Evolutionary conservation across 495 filamentous ascomycete species (phyloP), one percentile per base, ranked within the genome.

Genomic region (Glutinoglossum americanum): DNA sequence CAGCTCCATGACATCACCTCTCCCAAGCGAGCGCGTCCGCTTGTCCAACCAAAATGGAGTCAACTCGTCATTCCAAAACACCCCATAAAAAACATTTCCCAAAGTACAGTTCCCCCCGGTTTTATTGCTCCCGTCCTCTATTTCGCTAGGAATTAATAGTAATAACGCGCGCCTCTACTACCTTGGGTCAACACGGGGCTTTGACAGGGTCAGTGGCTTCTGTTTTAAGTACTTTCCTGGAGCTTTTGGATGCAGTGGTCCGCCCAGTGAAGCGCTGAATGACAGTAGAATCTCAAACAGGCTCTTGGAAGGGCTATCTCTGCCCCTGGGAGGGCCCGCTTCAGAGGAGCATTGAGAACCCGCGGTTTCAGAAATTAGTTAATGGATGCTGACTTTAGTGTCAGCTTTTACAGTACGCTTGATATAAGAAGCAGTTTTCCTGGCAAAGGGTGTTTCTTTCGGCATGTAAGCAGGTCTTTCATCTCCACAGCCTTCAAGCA

Each of bases 381-480:
- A n/a, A n/a, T 25, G 10, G 47, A 7, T 25, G n/a, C 47, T 49
- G 47, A 49, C 13, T 49, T 49, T 21, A 25, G 15, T 33, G 47
- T 49, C 1, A n/a, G 10, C 47, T 8, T 25, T 27, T 27, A n/a
- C 47, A 49, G 47, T n/a, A 15, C 25, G 21, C 5, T 27, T 15
- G 47, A 49, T 49, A 49, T 49, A 49, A 27, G 25, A 23, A 49
- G 47, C 19, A 3, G 19, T 2, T 25, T 23, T 49, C 21, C 47
- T 25, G 21, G 25, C 8, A 15, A 49, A 23, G 23, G 47, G 23
- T 9, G 30, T 49, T 49, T 55, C 59, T 62, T 64, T 65, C 61
- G 56, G 44, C 57, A 67, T 67, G 65, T 67, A 67, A 67, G 65
- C 65, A 62, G 64, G 64, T 62, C 65, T 67, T 67, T 62, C 21